These are phyloP conservation scores for Citrus hindsii DNA, from an alignment of 345 rosid species.

Conservation along the genomic window DNA sequence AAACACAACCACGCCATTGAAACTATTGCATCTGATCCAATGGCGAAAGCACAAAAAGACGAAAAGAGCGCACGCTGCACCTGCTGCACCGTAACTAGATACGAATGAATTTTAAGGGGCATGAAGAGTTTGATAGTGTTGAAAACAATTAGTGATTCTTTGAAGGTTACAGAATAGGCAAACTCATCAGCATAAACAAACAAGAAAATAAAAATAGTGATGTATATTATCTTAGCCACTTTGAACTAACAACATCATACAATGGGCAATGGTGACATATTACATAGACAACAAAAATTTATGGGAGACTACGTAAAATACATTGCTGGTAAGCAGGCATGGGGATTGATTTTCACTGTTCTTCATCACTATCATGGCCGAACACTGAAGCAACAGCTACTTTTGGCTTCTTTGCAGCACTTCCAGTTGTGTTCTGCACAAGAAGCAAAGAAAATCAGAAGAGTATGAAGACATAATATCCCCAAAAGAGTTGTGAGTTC, in stretches of 20 bases:
- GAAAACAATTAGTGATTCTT: background rate
- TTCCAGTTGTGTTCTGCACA: slow-evolving; percentile 45
- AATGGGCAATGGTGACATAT: background rate
- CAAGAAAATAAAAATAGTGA: background rate
- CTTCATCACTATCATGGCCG: slow-evolving; percentile 77
- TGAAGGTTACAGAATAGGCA: background rate
- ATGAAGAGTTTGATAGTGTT: background rate
- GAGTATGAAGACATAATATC: background rate
- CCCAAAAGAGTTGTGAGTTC: background rate
- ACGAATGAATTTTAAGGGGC: too few relatives aligned
- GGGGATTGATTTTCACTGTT: slow-evolving; percentile 22
- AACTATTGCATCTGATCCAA: too few relatives aligned
- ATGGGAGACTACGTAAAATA: background rate
- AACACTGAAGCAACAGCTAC: slow-evolving; percentile 65
- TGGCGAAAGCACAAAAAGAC: too few relatives aligned
- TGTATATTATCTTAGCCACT: background rate
- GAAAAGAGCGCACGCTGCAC: too few relatives aligned
- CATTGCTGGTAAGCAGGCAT: background rate
- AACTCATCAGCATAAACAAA: background rate
- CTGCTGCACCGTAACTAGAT: too few relatives aligned
- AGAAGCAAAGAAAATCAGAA: background rate
- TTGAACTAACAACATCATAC: background rate
- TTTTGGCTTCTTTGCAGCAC: slow-evolving; percentile 66
- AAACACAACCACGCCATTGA: too few relatives aligned
- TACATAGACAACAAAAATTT: background rate